Percentiles rank a stretch among this genome's conserved stretches.
Conservation (phyloP, 768 basidiomycete genomes). For the Dioszegia aurantiaca region DNA sequence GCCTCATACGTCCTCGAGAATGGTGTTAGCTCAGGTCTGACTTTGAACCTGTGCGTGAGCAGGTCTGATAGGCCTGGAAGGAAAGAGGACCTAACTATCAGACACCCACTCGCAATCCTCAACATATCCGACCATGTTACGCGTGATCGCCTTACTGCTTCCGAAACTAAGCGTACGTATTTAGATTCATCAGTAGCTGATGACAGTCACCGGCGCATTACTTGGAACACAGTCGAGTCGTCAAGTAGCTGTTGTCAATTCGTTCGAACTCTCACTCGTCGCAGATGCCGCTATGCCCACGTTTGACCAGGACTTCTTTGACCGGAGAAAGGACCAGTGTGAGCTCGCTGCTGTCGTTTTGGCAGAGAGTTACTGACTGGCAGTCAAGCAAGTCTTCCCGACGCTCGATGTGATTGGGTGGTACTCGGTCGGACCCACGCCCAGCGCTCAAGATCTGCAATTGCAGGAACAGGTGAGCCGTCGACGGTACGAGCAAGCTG, state of each 20-base stretch:
- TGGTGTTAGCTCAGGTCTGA: constrained; percentile 16
- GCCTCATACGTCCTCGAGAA: constrained; percentile 7
- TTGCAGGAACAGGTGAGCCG: constrained; percentile 75
- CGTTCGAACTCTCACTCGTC: constrained; percentile 75
- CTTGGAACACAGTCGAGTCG: constrained; percentile 91
- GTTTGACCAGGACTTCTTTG: constrained; percentile 69
- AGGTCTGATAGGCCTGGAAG: too few relatives aligned
- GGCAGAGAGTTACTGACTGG: not conserved
- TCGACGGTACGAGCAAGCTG: not conserved
- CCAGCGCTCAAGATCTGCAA: constrained; percentile 70
- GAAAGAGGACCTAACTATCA: too few relatives aligned
- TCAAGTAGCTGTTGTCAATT: constrained; percentile 95
- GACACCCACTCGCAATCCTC: constrained; percentile 92
- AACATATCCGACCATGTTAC: constrained; percentile 96
- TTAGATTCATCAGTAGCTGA: constrained; percentile 51
- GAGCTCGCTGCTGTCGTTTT: constrained; percentile 26
- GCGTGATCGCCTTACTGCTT: constrained; percentile 68
- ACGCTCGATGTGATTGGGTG: constrained; percentile 96
- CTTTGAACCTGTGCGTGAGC: constrained; percentile 9
- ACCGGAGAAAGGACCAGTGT: constrained; percentile 85
- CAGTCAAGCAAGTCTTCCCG: constrained; percentile 98
- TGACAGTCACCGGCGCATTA: constrained; percentile 83
- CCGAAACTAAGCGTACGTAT: constrained; percentile 51
- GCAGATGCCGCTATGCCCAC: constrained; percentile 15
- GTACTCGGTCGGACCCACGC: constrained; percentile 82